A percentile compares a stretch with the other conserved stretches of the same genome.
Evolutionary conservation across 768 basidiomycete species (phyloP).

Genomic region (Tricholomella constricta): DNA sequence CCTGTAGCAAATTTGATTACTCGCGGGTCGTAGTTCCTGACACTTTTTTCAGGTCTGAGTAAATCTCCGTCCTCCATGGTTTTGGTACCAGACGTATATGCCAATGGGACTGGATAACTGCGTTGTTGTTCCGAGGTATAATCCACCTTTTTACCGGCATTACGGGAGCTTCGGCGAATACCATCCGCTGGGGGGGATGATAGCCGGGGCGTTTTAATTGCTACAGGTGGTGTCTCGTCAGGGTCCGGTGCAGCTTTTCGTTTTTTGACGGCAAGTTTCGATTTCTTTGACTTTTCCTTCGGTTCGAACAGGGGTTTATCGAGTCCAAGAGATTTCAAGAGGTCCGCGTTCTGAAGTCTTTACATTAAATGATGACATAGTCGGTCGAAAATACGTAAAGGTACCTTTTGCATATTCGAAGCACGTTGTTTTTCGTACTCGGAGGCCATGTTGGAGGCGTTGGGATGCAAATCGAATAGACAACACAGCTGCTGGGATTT

Average conservation of each 20-base stretch:
- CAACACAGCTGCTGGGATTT: background rate
- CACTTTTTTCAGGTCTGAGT: conserved; percentile 36
- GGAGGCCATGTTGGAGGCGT: conserved; percentile 22
- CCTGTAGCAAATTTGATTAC: conserved; percentile 21
- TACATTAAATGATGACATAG: background rate
- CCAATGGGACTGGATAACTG: conserved; percentile 36
- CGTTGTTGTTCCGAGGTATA: conserved; percentile 48
- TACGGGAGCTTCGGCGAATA: conserved; percentile 68
- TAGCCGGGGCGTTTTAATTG: conserved; percentile 33
- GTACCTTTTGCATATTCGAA: conserved; percentile 36
- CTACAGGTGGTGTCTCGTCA: conserved; percentile 21
- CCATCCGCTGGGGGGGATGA: conserved; percentile 15
- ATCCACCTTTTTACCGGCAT: conserved; percentile 57
- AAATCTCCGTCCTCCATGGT: conserved; percentile 35
- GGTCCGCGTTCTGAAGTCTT: conserved; percentile 38
- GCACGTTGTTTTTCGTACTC: conserved; percentile 37
- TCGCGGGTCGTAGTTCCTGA: conserved; percentile 54
- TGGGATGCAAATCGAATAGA: background rate
- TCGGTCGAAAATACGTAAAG: background rate
- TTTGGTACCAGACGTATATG: conserved; percentile 40
- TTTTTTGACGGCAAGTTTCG: conserved; percentile 38
- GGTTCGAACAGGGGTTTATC: conserved; percentile 51
- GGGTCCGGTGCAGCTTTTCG: conserved; percentile 34
- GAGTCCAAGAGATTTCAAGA: conserved; percentile 47
- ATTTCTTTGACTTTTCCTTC: conserved; percentile 38